Evolutionary conservation across 2,329 filamentous ascomycete species (phyloP).

Genomic region (Aspergillus aculeatinus): DNA sequence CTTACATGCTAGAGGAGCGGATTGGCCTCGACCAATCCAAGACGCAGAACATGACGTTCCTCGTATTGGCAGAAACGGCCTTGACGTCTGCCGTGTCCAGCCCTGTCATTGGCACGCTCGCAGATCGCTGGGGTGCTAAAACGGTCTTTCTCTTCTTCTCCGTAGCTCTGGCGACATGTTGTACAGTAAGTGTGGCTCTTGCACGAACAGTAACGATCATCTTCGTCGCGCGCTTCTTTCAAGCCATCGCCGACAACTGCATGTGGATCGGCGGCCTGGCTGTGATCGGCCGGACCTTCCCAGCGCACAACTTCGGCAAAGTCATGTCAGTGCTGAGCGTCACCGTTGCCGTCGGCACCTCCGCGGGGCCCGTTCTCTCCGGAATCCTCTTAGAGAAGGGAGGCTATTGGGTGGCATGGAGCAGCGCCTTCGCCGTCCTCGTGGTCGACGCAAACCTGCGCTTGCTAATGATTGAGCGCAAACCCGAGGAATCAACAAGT

Average conservation of each 20-base stretch:
- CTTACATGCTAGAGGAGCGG: conserved; percentile 19
- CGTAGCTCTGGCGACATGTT: neutral
- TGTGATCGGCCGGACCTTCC: conserved; percentile 19
- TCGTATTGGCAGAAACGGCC: conserved; percentile 23
- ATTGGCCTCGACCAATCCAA: conserved; percentile 14
- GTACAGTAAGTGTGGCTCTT: neutral
- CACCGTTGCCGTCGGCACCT: conserved; percentile 16
- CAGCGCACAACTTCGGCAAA: conserved; percentile 21
- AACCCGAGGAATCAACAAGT: neutral
- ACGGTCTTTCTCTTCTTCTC: conserved; percentile 4
- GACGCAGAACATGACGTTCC: conserved; percentile 17
- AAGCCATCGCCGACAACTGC: conserved; percentile 21
- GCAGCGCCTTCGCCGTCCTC: conserved; percentile 17
- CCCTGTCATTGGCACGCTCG: conserved; percentile 17
- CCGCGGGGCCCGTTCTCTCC: conserved; percentile 19
- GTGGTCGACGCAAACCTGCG: conserved; percentile 25
- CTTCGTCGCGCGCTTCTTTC: conserved; percentile 23
- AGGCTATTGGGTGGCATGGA: conserved; percentile 28
- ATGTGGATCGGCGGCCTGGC: conserved; percentile 29
- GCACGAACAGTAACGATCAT: conserved; percentile 3
- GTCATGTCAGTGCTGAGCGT: conserved; percentile 16
- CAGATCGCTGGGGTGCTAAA: conserved; percentile 16
- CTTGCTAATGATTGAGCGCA: conserved; percentile 25
- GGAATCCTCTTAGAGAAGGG: conserved; percentile 21
- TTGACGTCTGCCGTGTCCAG: conserved; percentile 20